Evolutionary conservation across 441 rosid genomes (phyloP).

Genomic region (Eruca vesicaria): DNA sequence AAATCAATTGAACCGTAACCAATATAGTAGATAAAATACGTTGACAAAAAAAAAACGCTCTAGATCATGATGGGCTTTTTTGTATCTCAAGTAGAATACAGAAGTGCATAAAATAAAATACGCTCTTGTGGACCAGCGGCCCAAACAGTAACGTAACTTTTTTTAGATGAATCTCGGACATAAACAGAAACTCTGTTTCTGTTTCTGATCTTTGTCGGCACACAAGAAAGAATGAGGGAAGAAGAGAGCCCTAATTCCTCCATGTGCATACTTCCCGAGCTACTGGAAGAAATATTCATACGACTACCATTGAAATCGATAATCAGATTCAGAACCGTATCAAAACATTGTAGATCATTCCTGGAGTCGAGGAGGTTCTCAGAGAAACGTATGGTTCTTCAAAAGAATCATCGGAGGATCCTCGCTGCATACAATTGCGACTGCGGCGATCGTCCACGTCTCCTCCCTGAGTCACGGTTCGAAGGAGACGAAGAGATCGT

Average conservation of each 20-base stretch:
- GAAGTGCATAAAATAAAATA: too few relatives aligned
- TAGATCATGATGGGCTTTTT: too few relatives aligned
- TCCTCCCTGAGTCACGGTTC: neutral
- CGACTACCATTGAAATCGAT: neutral
- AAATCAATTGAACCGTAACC: too few relatives aligned
- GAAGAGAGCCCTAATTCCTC: neutral
- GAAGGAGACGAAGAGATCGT: conserved; percentile 4
- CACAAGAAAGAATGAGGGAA: neutral
- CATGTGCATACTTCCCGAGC: neutral
- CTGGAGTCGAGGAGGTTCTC: neutral
- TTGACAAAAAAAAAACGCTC: too few relatives aligned
- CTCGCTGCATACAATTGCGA: neutral
- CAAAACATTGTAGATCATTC: neutral
- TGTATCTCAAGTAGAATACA: too few relatives aligned
- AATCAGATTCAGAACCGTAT: neutral
- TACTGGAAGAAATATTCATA: neutral
- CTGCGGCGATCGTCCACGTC: neutral
- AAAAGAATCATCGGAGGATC: neutral
- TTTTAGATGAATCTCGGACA: neutral
- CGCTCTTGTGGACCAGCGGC: too few relatives aligned
- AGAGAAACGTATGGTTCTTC: neutral
- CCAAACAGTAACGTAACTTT: too few relatives aligned
- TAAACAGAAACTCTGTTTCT: neutral
- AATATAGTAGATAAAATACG: too few relatives aligned
- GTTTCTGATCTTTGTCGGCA: neutral